Evolutionary conservation across 805 yeast genomes (phyloP), one percentile per base, ranked within the genome.

Genomic region (Candida andamanensis): DNA sequence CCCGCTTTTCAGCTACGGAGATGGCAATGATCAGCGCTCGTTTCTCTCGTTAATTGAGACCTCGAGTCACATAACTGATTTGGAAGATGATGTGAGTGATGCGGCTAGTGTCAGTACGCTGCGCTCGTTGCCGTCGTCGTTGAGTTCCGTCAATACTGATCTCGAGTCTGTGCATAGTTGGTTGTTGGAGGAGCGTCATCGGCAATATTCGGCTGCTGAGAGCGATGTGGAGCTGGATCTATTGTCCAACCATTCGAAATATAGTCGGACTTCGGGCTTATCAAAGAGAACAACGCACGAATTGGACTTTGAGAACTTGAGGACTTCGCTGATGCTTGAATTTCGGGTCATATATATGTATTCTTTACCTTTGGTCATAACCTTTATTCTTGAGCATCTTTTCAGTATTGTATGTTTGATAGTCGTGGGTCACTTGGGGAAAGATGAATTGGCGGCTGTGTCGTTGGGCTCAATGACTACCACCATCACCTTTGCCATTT

Each of bases 391-490:
- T 26, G 71, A 66, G 45, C 71, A 66, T 41, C 52, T 65, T 36
- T 65, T 65, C 45, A 57, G 67, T 19, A 60, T 65, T 15, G 67
- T 66, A 13, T 56, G 67, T 29, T 45, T 66, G 30, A 41, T 66
- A 17, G 71, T 65, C 22, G 72, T 65, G 25, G 72, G 72, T 2
- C 69, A 63, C 40, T 46, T 66, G 35, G 72, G 72, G 10, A 64
- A 61, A 25, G 58, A 50, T 28, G 71, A 65, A 46, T 54, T 66
- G 35, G 72, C 70, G 0, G 70, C 72, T 3, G 70, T 65, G 2
- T 63, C 70, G 7, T 50, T 66, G 27, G 72, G 63, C 0, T 52
- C 67, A 11, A 66, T 66, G 72, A 54, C 67, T 3, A 52, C 69
- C 7, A 64, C 69, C 10, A 63, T 66, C 18, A 57, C 71, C 2